Evolutionary conservation across 1,284 basidiomycete species (phyloP).

Genomic region (Rhodotorula sp.): DNA sequence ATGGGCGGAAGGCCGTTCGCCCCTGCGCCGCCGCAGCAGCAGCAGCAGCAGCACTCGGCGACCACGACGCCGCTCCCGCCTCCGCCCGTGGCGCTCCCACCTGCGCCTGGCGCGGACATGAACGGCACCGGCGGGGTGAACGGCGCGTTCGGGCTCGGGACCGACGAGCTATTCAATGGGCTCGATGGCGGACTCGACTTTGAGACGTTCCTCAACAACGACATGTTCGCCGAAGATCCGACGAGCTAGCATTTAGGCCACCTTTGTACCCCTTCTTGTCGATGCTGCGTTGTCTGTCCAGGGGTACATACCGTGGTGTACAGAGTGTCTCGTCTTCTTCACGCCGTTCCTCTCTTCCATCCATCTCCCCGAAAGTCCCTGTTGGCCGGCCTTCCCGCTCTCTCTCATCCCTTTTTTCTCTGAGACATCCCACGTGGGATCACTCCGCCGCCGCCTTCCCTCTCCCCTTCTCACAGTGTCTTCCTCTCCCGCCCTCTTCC

Average conservation of each 20-base stretch:
- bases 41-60: background rate
- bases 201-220: slow-evolving; percentile 33
- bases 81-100: slow-evolving; percentile 10
- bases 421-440: background rate
- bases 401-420: background rate
- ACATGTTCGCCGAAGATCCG: slow-evolving; percentile 36
- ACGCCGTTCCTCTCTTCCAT: background rate
- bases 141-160: slow-evolving; percentile 11
- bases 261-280: background rate
- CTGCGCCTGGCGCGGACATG: background rate
- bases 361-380: background rate
- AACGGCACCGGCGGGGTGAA: background rate
- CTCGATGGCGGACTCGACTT: slow-evolving; percentile 38
- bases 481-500: background rate
- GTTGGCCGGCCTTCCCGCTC: background rate
- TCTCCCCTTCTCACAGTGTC: background rate
- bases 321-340: background rate
- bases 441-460: too few species aligned
- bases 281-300: background rate
- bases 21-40: background rate
- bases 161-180: slow-evolving; percentile 20
- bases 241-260: background rate
- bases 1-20: background rate
- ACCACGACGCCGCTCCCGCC: slow-evolving; percentile 11
- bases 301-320: background rate